phyloP scores from a whole-genome alignment of 768 basidiomycete genomes.

The Boletus barrowsii region DNA sequence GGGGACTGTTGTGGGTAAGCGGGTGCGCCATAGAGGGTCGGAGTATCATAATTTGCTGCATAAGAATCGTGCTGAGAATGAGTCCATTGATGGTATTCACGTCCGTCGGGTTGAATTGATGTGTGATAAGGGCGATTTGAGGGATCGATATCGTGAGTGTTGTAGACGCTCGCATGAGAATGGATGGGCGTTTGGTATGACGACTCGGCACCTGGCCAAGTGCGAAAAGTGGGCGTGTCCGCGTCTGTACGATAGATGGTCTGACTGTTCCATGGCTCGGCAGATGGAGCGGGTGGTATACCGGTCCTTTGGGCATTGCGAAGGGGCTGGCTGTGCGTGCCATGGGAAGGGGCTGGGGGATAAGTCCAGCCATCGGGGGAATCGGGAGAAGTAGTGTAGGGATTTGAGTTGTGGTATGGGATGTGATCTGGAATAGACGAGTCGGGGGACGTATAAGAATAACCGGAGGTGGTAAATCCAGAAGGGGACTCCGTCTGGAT shows the following conservation, averaged over 20 bases:
- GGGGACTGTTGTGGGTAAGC: slow-evolving; percentile 28
- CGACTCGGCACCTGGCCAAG: slow-evolving; percentile 44
- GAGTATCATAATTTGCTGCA: slow-evolving; percentile 25
- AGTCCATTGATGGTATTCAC: slow-evolving; percentile 34
- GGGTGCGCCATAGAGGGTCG: slow-evolving; percentile 22
- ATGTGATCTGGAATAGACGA: slow-evolving; percentile 40
- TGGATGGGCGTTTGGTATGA: slow-evolving; percentile 34
- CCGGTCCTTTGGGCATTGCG: slow-evolving; percentile 33
- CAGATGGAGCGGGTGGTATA: slow-evolving; percentile 14
- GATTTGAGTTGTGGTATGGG: slow-evolving; percentile 40
- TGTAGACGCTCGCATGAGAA: slow-evolving; percentile 24
- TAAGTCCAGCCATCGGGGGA: slow-evolving; percentile 58
- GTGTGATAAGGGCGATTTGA: slow-evolving; percentile 35
- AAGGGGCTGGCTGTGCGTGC: slow-evolving; percentile 42
- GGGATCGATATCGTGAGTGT: slow-evolving; percentile 38
- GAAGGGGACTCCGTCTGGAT: slow-evolving; percentile 36
- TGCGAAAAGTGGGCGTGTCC: slow-evolving; percentile 43
- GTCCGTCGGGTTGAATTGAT: slow-evolving; percentile 35
- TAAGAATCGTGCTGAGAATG: slow-evolving; percentile 25
- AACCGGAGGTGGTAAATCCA: slow-evolving; percentile 41
- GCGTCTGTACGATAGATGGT: slow-evolving; percentile 27
- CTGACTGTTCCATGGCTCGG: slow-evolving; percentile 25
- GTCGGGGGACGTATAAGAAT: slow-evolving; percentile 42
- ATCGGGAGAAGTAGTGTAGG: slow-evolving; percentile 43
- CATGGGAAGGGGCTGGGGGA: slow-evolving; percentile 29